Evolutionary conservation across 2,329 filamentous ascomycete species (phyloP), one percentile per base, ranked within the genome.

Genomic region (Aureobasidium zeae): DNA sequence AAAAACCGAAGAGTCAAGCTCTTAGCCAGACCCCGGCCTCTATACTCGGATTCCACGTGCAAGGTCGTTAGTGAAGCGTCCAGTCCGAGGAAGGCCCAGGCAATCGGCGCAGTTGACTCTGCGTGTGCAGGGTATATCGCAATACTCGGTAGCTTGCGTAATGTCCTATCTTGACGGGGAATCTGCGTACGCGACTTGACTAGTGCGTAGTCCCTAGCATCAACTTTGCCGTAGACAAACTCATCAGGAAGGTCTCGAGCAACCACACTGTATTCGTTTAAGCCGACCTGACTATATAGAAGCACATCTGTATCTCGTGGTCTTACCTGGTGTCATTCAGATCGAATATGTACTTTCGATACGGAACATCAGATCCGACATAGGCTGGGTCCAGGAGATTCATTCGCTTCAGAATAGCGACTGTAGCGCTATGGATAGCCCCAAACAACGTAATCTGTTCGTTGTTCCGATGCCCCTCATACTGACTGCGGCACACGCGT

Each of bases 11-110:
- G 63, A 1, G 74, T 73, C 3, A 85, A 62, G 0, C 68, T 65
- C 56, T 79, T 82, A 2, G 79, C 81, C 21, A 85, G 61, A 0
- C 81, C 81, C 30, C 63, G 68, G 0, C 77, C 72, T 21, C 81
- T 72, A 51, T 75, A 81, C 1, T 65, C 58, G 8, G 66, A 65
- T 57, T 81, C 77, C 42, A 73, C 77, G 56, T 81, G 75, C 25
- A 83, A 58, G 21, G 72, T 73, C 9, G 69, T 73, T 12, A 82
- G 56, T n/a, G 73, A 77, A 1, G 72, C 78, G 53, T 83, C 79
- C 2, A 72, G 63, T 0, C 76, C 77, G 61, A 67, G 52, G 43
- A 85, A 82, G 0, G 71, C 73, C 81, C 81, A 86, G 0, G 79
- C 76, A 4, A 84, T 62, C 0, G 76, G 73, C 1, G 62, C 69